Evolutionary conservation across 768 basidiomycete species (phyloP).

Genomic region (Serendipita sp.): DNA sequence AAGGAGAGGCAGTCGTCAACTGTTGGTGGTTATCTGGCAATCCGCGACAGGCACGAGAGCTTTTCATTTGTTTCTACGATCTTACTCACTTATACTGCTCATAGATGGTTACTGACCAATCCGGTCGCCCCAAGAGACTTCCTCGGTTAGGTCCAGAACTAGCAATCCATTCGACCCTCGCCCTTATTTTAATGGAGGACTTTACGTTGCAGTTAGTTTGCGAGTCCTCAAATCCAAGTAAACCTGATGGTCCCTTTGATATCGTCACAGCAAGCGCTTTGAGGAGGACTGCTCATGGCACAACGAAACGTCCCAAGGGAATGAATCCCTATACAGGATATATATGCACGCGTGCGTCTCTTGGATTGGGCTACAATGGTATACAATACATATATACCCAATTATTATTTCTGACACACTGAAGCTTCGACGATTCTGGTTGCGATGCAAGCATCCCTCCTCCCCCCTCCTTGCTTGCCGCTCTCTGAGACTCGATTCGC

Average conservation of each 20-base stretch:
- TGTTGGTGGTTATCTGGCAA: conserved; percentile 2
- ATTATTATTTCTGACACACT: background rate
- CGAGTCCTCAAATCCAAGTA: background rate
- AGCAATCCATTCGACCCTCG: background rate
- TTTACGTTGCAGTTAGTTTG: conserved; percentile 1
- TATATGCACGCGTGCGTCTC: background rate
- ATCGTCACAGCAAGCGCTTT: background rate
- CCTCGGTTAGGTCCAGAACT: background rate
- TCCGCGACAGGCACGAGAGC: background rate
- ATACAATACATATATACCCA: background rate
- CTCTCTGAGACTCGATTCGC: background rate
- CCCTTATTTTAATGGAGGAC: background rate
- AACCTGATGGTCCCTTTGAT: background rate
- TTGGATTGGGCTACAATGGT: background rate
- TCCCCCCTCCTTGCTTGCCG: background rate
- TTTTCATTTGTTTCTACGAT: background rate
- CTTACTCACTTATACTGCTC: background rate
- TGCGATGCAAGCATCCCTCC: background rate
- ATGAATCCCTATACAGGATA: background rate
- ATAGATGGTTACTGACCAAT: background rate
- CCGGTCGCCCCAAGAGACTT: background rate
- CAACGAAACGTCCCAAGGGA: background rate
- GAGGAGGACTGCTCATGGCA: background rate
- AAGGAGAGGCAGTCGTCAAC: background rate
- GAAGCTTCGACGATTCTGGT: background rate